Evolutionary conservation across 495 filamentous ascomycete genomes (phyloP).

Genomic region (Aspergillus mulundensis): DNA sequence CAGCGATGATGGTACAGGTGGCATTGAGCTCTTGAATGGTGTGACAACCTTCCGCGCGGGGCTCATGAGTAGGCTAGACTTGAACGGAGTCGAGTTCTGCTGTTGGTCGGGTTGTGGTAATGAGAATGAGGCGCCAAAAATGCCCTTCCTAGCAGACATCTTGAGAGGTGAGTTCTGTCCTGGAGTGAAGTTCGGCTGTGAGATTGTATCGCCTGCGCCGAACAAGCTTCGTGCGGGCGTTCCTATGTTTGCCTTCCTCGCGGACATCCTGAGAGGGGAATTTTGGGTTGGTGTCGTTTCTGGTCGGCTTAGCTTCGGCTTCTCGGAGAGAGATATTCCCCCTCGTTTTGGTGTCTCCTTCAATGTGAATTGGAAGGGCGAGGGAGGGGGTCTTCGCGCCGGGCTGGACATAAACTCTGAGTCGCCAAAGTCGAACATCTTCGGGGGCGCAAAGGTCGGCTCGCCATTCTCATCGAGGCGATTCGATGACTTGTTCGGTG

Average conservation of each 20-base stretch:
- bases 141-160: constrained; percentile 42
- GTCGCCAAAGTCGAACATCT: constrained; percentile 34
- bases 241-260: constrained; percentile 25
- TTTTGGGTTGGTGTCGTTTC: constrained; percentile 27
- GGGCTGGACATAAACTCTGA: constrained; percentile 46
- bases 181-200: constrained; percentile 29
- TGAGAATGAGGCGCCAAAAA: constrained; percentile 34
- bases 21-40: constrained; percentile 35
- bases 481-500: constrained; percentile 26
- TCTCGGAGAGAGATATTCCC: constrained; percentile 21
- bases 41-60: constrained; percentile 41
- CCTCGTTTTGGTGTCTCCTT: constrained; percentile 33
- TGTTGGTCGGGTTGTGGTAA: constrained; percentile 23
- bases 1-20: constrained; percentile 13
- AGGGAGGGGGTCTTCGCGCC: constrained; percentile 45
- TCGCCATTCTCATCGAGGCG: constrained; percentile 38
- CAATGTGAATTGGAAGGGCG: constrained; percentile 46
- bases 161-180: constrained; percentile 35
- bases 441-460: constrained; percentile 27
- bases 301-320: constrained; percentile 18
- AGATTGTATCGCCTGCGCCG: constrained; percentile 15
- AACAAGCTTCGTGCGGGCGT: constrained; percentile 22
- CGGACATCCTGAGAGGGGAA: constrained; percentile 28
- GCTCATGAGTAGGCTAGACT: constrained; percentile 38
- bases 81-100: constrained; percentile 28